Evolutionary conservation across 2,329 filamentous ascomycete species (phyloP).

Genomic region (Juglanconis juglandina): DNA sequence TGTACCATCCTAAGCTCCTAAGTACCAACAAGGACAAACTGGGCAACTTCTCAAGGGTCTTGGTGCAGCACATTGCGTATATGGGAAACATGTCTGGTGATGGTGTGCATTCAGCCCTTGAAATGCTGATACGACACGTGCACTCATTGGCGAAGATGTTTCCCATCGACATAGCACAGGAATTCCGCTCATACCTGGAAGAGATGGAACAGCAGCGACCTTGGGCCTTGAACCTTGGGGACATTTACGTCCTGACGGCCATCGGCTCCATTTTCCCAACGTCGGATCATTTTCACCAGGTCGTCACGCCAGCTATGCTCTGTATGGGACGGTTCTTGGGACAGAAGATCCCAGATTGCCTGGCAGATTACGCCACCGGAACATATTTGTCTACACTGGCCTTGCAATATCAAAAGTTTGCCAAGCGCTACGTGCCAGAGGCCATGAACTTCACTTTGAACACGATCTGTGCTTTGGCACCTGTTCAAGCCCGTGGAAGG

Average conservation of each 20-base stretch:
- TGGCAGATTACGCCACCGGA: conserved; percentile 69
- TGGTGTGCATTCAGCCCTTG: conserved; percentile 62
- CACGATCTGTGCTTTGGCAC: conserved; percentile 66
- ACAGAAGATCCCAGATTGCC: conserved; percentile 64
- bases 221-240: conserved; percentile 58
- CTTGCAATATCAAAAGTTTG: conserved; percentile 76
- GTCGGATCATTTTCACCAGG: conserved; percentile 94
- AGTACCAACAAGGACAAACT: conserved; percentile 83
- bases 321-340: conserved; percentile 81
- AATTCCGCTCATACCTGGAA: conserved; percentile 71
- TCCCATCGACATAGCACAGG: conserved; percentile 70
- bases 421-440: conserved; percentile 88
- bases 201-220: conserved; percentile 49
- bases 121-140: conserved; percentile 80
- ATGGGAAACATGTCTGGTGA: conserved; percentile 45
- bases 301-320: conserved; percentile 85
- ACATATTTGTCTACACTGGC: conserved; percentile 75
- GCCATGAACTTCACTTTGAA: conserved; percentile 78
- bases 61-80: conserved; percentile 61
- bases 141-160: conserved; percentile 90
- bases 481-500: conserved; percentile 42
- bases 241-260: conserved; percentile 79
- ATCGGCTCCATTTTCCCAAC: conserved; percentile 86
- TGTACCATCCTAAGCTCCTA: conserved; percentile 87
- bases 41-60: conserved; percentile 59